These are phyloP conservation scores for Vaccinium corymbosum DNA, from an alignment of 148 eudicot genomes.

Conservation along the genomic window DNA sequence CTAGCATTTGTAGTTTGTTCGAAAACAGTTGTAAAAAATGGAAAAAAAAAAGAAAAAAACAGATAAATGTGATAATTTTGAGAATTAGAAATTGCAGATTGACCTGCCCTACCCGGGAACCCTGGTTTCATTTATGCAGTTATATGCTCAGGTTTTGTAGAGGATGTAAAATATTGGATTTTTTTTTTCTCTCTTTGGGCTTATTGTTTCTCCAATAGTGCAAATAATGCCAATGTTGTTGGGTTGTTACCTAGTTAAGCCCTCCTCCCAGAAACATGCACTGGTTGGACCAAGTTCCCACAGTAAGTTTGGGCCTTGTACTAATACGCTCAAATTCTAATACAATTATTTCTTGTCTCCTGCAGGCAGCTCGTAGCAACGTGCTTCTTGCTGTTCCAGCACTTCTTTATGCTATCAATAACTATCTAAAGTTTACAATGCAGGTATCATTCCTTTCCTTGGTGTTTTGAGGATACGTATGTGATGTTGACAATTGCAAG, in stretches of 20 bases:
- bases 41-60: background rate
- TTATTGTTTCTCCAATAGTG: background rate
- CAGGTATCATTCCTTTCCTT: constrained; percentile 40
- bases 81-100: constrained; percentile 6
- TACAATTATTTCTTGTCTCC: constrained; percentile 4
- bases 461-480: background rate
- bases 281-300: background rate
- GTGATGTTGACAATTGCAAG: background rate
- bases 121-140: background rate
- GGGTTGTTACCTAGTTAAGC: background rate
- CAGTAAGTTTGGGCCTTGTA: background rate
- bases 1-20: background rate
- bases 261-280: background rate
- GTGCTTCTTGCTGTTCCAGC: constrained; percentile 82
- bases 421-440: constrained; percentile 88
- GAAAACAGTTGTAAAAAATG: background rate
- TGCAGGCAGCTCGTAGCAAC: constrained; percentile 96
- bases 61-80: background rate
- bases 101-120: background rate
- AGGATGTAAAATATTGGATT: background rate
- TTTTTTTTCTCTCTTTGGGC: background rate
- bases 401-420: constrained; percentile 71
- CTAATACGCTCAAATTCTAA: constrained; percentile 1
- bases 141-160: background rate
- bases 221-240: background rate